These are phyloP conservation scores for Caloboletus firmus DNA, from an alignment of 1,284 basidiomycete genomes.

Conservation along the genomic window DNA sequence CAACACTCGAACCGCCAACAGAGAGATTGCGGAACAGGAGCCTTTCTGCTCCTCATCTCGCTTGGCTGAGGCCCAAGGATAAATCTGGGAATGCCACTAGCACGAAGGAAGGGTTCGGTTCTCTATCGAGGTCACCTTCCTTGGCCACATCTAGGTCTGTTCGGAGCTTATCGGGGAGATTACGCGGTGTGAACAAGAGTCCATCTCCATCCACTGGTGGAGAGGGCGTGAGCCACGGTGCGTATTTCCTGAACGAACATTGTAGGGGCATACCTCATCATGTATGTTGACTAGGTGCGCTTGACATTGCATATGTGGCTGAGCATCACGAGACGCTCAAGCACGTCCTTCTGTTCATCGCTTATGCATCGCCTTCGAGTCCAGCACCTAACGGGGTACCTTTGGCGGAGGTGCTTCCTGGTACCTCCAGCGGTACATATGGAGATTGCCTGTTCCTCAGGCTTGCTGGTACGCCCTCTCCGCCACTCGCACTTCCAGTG, in stretches of 20 bases:
- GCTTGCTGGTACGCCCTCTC: slow-evolving; percentile 53
- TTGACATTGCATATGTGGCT: slow-evolving; percentile 72
- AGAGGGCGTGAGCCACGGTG: slow-evolving; percentile 20
- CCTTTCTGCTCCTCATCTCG: slow-evolving; percentile 67
- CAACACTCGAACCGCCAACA: slow-evolving; percentile 23
- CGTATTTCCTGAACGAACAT: slow-evolving; percentile 5
- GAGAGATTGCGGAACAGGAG: slow-evolving; percentile 56
- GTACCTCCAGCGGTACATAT: slow-evolving; percentile 39
- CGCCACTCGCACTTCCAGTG: slow-evolving; percentile 66
- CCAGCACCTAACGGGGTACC: slow-evolving; percentile 16
- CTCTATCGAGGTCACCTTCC: slow-evolving; percentile 14
- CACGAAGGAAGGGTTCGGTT: slow-evolving; percentile 14
- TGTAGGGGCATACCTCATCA: not conserved
- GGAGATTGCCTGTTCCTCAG: slow-evolving; percentile 60
- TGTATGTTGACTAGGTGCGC: slow-evolving; percentile 33
- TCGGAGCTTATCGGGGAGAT: slow-evolving; percentile 23
- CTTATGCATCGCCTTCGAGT: slow-evolving; percentile 30
- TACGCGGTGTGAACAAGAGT: slow-evolving; percentile 23
- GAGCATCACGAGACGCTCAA: slow-evolving; percentile 84
- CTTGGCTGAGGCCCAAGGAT: slow-evolving; percentile 54
- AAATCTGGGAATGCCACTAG: slow-evolving; percentile 8
- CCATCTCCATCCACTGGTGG: slow-evolving; percentile 16
- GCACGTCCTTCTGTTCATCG: slow-evolving; percentile 65
- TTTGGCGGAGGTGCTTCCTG: slow-evolving; percentile 60
- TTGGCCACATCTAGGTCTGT: slow-evolving; percentile 14